phyloP scores from a whole-genome alignment of 2,329 filamentous ascomycete genomes.

The Catunica adiposa region DNA sequence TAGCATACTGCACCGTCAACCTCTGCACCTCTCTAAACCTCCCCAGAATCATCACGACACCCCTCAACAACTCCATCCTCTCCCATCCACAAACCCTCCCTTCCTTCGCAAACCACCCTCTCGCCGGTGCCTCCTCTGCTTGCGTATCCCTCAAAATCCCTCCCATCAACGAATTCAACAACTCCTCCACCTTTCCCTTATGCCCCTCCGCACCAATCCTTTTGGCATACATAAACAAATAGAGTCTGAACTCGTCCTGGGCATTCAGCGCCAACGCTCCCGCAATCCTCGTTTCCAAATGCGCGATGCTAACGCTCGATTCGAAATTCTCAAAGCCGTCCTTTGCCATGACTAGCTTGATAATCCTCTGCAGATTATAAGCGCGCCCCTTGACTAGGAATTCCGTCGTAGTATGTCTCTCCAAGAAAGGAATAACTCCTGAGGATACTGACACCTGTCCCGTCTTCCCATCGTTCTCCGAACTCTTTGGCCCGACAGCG shows the following conservation, averaged over 20 bases:
- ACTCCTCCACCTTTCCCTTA: conserved; percentile 78
- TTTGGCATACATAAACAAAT: conserved; percentile 97
- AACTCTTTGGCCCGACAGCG: conserved; percentile 41
- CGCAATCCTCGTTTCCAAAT: conserved; percentile 86
- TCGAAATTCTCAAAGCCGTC: conserved; percentile 91
- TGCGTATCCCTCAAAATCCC: conserved; percentile 46
- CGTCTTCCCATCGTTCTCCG: conserved; percentile 29
- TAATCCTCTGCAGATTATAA: conserved; percentile 76
- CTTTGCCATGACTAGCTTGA: conserved; percentile 73
- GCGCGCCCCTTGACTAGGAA: conserved; percentile 81
- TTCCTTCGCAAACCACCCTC: conserved; percentile 48
- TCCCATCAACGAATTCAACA: conserved; percentile 67
- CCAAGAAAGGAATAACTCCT: conserved; percentile 81
- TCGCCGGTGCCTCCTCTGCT: conserved; percentile 17
- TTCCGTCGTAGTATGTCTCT: conserved; percentile 88
- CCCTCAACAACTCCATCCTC: conserved; percentile 69
- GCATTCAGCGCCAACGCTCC: conserved; percentile 72
- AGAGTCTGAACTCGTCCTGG: conserved; percentile 82
- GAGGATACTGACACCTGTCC: conserved; percentile 50
- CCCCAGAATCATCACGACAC: conserved; percentile 87
- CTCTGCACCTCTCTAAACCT: conserved; percentile 71
- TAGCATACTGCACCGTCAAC: conserved; percentile 86
- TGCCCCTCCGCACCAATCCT: conserved; percentile 80
- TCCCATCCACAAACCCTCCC: conserved; percentile 82
- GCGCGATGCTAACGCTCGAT: conserved; percentile 76